Percentiles rank a stretch among this genome's conserved stretches.
These are phyloP conservation scores for Populus tremula DNA, from an alignment of 345 rosid genomes.

Conservation along the genomic window DNA sequence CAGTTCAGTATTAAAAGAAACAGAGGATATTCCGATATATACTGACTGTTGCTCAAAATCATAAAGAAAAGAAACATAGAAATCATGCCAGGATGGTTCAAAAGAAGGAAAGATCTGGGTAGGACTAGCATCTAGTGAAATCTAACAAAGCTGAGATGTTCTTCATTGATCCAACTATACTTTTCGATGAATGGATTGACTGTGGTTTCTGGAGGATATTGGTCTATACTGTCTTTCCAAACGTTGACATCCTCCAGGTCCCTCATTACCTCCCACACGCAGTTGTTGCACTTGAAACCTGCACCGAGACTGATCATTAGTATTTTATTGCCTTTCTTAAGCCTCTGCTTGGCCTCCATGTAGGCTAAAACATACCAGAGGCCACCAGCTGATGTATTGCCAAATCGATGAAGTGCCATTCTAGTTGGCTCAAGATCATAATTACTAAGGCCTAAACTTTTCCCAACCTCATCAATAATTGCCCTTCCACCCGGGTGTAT, in stretches of 20 bases:
- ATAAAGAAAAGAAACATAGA: background rate
- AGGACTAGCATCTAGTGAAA: background rate
- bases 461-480: constrained; percentile 23
- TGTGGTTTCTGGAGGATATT: constrained; percentile 17
- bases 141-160: constrained; percentile 13
- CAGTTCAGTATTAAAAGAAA: too few relatives aligned
- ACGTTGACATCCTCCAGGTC: constrained; percentile 18
- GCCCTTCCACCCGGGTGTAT: constrained; percentile 30
- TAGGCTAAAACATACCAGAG: constrained; percentile 30
- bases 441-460: constrained; percentile 11
- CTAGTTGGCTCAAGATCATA: constrained; percentile 30
- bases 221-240: constrained; percentile 15
- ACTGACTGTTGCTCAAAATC: background rate
- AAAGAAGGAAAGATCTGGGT: background rate
- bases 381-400: constrained; percentile 32
- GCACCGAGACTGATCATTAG: constrained; percentile 31
- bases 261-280: constrained; percentile 25
- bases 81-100: background rate
- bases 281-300: constrained; percentile 32
- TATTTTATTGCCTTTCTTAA: constrained; percentile 23
- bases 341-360: constrained; percentile 33
- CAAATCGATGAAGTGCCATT: constrained; percentile 32
- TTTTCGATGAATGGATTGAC: constrained; percentile 12
- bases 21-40: too few relatives aligned
- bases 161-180: constrained; percentile 22